Conservation (phyloP, 139 green algal species). For the Chlorella sp. region DNA sequence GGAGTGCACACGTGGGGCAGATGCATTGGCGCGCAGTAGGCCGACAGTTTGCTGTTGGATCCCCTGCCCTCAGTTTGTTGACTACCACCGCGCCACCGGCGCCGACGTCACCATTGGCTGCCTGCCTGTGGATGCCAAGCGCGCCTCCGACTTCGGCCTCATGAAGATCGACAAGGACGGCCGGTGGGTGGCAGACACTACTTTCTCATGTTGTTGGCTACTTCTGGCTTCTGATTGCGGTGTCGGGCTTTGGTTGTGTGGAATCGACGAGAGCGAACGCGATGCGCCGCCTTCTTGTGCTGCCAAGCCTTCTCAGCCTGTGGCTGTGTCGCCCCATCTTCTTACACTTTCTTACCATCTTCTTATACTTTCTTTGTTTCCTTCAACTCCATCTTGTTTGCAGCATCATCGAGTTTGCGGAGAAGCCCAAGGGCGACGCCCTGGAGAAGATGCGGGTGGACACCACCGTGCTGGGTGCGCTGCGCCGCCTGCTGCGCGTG, state of each 20-base stretch:
- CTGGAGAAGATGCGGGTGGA: constrained; percentile 95
- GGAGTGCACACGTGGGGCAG: too few species aligned
- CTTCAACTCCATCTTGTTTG: not conserved
- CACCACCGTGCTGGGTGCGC: constrained; percentile 88
- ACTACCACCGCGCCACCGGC: constrained; percentile 86
- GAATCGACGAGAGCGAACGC: too few species aligned
- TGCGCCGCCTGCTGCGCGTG: not conserved
- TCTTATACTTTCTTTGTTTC: too few species aligned
- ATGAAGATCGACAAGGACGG: constrained; percentile 74
- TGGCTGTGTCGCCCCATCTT: too few species aligned
- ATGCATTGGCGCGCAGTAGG: too few species aligned
- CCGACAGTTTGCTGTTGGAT: not conserved
- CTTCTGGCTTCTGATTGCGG: too few species aligned
- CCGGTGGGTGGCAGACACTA: too few species aligned
- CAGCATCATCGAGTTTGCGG: constrained; percentile 84
- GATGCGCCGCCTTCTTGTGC: too few species aligned
- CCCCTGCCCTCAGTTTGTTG: constrained; percentile 81
- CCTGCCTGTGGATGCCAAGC: constrained; percentile 85
- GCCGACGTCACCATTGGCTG: constrained; percentile 97
- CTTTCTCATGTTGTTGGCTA: too few species aligned
- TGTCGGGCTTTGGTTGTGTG: too few species aligned
- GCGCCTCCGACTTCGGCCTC: constrained; percentile 92
- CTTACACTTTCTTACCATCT: too few species aligned
- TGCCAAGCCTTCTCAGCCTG: too few species aligned
- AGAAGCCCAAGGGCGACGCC: constrained; percentile 98